phyloP scores from a whole-genome alignment of 805 yeast species.

The Candida berthetii region DNA sequence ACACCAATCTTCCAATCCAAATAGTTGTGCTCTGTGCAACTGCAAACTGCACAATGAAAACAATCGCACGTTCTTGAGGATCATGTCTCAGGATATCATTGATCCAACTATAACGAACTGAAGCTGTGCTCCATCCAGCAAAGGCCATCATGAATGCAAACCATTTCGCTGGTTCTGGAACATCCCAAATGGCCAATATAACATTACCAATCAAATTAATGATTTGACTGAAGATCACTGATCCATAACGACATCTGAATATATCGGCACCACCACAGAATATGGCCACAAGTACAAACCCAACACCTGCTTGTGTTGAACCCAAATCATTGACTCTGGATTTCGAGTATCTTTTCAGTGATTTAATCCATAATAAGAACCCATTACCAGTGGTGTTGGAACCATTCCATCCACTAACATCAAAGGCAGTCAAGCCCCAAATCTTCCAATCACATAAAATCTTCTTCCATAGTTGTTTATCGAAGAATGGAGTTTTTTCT shows the following conservation, averaged over 20 bases:
- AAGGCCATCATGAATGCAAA: conserved; percentile 51
- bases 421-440: conserved; percentile 40
- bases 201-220: conserved; percentile 46
- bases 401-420: conserved; percentile 53
- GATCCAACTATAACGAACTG: conserved; percentile 50
- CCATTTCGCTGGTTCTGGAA: conserved; percentile 51
- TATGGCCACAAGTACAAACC: conserved; percentile 17
- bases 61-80: conserved; percentile 43
- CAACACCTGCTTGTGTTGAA: conserved; percentile 44
- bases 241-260: conserved; percentile 46
- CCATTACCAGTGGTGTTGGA: conserved; percentile 45
- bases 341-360: conserved; percentile 28
- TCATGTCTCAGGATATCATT: conserved; percentile 51
- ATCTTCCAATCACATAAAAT: conserved; percentile 51
- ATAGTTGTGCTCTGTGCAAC: conserved; percentile 49
- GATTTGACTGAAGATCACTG: conserved; percentile 44
- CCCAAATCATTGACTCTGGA: conserved; percentile 34
- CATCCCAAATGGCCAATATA: conserved; percentile 49
- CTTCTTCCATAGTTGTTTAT: conserved; percentile 40
- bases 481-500: conserved; percentile 28
- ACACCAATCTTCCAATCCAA: conserved; percentile 32
- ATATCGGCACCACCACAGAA: conserved; percentile 36
- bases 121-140: conserved; percentile 59
- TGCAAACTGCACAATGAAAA: conserved; percentile 40
- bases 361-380: conserved; percentile 37